These are phyloP conservation scores for Austroboletus niveus DNA, from an alignment of 1,284 basidiomycete species.

Conservation along the genomic window DNA sequence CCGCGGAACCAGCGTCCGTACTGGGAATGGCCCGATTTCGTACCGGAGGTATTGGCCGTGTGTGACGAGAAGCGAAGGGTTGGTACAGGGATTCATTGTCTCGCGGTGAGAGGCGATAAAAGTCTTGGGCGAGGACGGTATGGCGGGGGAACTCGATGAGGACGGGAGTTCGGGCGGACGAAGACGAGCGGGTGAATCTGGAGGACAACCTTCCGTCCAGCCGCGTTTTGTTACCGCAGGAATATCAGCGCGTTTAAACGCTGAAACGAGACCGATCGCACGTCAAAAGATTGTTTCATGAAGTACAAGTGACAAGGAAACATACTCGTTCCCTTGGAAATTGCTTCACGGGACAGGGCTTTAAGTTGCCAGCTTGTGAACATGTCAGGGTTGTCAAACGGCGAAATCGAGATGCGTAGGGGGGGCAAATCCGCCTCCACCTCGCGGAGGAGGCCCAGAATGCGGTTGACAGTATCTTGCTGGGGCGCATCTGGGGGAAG, in stretches of 20 bases:
- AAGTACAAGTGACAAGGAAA: background rate
- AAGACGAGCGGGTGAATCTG: slow-evolving; percentile 21
- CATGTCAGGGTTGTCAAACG: slow-evolving; percentile 32
- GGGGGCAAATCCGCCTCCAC: slow-evolving; percentile 27
- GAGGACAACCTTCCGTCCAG: slow-evolving; percentile 26
- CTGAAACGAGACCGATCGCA: slow-evolving; percentile 5
- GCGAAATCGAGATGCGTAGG: slow-evolving; percentile 30
- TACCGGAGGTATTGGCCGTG: slow-evolving; percentile 60
- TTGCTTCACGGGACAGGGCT: slow-evolving; percentile 25
- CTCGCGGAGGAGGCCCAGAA: slow-evolving; percentile 21
- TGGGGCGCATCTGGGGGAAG: background rate
- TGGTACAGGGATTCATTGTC: slow-evolving; percentile 62
- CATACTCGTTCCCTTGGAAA: slow-evolving; percentile 29
- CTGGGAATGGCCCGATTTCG: slow-evolving; percentile 48
- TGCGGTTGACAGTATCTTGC: background rate
- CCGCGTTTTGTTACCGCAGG: slow-evolving; percentile 17
- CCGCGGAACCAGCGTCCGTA: slow-evolving; percentile 48
- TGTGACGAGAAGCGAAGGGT: slow-evolving; percentile 47
- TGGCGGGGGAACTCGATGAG: background rate
- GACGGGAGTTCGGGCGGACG: slow-evolving; percentile 7
- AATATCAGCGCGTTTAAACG: slow-evolving; percentile 25
- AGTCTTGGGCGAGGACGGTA: slow-evolving; percentile 35
- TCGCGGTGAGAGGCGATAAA: slow-evolving; percentile 53
- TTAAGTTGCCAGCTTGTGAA: slow-evolving; percentile 28
- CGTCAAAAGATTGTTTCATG: background rate